Conservation (phyloP, 2,329 filamentous ascomycete species). For the Paradendryphiella salina region DNA sequence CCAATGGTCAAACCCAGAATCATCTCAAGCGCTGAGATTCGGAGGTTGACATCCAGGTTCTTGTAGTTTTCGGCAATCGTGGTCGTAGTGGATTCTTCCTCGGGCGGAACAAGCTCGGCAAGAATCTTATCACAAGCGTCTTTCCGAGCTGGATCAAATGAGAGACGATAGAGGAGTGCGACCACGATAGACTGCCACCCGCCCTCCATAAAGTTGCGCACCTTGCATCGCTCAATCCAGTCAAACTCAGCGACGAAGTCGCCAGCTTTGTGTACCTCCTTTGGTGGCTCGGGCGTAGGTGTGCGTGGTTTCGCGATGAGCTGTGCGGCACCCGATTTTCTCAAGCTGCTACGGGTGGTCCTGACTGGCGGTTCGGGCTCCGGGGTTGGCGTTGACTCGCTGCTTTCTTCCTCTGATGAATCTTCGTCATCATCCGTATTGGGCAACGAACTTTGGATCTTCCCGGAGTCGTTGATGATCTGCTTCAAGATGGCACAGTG, state of each 20-base stretch:
- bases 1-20: constrained; percentile 83
- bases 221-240: constrained; percentile 83
- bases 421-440: constrained; percentile 59
- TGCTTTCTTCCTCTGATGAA: constrained; percentile 55
- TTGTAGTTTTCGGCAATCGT: constrained; percentile 74
- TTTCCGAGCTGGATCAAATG: constrained; percentile 70
- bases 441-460: constrained; percentile 76
- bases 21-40: constrained; percentile 78
- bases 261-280: constrained; percentile 65
- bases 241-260: constrained; percentile 75
- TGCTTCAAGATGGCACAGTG: constrained; percentile 91
- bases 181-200: constrained; percentile 92
- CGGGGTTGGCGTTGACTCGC: constrained; percentile 55
- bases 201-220: constrained; percentile 82
- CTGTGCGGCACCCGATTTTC: constrained; percentile 74
- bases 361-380: constrained; percentile 75
- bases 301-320: constrained; percentile 42
- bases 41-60: constrained; percentile 77
- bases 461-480: constrained; percentile 77
- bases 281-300: constrained; percentile 44
- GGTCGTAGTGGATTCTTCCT: constrained; percentile 73
- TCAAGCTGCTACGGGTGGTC: constrained; percentile 82
- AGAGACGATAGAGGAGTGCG: constrained; percentile 82
- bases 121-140: constrained; percentile 78
- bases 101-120: constrained; percentile 75